Percentiles rank a stretch among this genome's conserved stretches.
Evolutionary conservation across 495 filamentous ascomycete genomes (phyloP).

Genomic region (Bryoglossum gracile): DNA sequence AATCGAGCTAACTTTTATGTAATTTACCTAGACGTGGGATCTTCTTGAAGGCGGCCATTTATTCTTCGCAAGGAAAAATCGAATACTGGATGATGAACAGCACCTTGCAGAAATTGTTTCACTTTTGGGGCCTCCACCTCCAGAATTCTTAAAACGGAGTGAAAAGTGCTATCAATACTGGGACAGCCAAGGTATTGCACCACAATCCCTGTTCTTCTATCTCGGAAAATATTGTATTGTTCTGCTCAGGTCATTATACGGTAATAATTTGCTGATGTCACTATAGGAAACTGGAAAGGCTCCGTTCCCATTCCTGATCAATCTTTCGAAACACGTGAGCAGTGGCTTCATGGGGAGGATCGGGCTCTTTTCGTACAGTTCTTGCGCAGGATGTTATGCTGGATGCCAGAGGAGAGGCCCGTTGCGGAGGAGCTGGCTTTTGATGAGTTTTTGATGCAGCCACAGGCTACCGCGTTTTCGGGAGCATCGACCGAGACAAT

Average conservation of each 20-base stretch:
- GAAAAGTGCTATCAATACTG: constrained; percentile 24
- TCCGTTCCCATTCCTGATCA: constrained; percentile 28
- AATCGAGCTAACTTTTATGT: constrained; percentile 18
- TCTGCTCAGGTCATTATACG: constrained; percentile 13
- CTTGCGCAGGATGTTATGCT: constrained; percentile 23
- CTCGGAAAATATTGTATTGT: constrained; percentile 13
- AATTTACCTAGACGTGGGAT: constrained; percentile 26
- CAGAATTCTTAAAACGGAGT: constrained; percentile 22
- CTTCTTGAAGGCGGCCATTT: constrained; percentile 24
- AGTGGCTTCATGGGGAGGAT: constrained; percentile 22
- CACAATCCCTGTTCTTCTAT: constrained; percentile 14
- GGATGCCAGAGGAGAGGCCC: constrained; percentile 27
- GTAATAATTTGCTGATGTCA: constrained; percentile 20
- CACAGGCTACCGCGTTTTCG: constrained; percentile 13
- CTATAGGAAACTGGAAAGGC: constrained; percentile 31
- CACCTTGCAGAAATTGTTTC: constrained; percentile 28
- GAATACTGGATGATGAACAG: constrained; percentile 21
- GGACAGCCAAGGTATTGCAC: constrained; percentile 21
- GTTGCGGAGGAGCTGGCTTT: constrained; percentile 23
- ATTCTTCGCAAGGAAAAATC: constrained; percentile 21
- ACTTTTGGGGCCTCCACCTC: constrained; percentile 26
- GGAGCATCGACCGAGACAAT: constrained; percentile 15
- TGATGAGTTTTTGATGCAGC: constrained; percentile 27
- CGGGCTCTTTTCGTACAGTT: constrained; percentile 22
- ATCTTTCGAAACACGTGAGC: constrained; percentile 25